Evolutionary conservation across 805 yeast genomes (phyloP), one percentile per base, ranked within the genome.

Genomic region (Myxozyma geophila): DNA sequence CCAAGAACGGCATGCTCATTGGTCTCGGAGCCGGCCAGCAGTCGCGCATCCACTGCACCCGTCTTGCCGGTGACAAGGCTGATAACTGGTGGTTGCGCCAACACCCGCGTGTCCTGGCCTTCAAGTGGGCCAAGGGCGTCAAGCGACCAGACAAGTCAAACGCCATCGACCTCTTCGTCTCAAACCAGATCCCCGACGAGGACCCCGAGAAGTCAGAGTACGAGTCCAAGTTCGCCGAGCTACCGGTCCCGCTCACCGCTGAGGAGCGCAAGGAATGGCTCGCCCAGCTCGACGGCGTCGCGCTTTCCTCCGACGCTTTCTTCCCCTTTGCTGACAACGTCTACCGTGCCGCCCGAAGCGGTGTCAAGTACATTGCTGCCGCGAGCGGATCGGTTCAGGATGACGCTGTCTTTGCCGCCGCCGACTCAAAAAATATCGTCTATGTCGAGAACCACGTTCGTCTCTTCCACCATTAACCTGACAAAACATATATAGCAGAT

Each of bases 31-130:
- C 99, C 65, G 99, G 99, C 70, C 99, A 95, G 83, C 99, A 95
- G 82, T 92, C 98, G 61, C 87, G 99, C 81, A 95, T 95, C 75
- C 99, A 95, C 82, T 95, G 99, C 82, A 95, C 99, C 55, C 88
- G 99, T 82, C 85, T 95, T 72, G 99, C 99, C 58, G 99, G 99
- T 77, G 99, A 95, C 75, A 95, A 95, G 83, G 97, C 98, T 70
- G 98, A 95, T 79, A 92, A 92, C 85, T 95, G 98, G 98, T 95
- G 99, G 99, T 85, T 95, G 75, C 89, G 99, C 83, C 98, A 95
- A 79, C 99, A 95, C 80, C 98, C 98, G 71, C 86, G 82, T 76
- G 98, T 95, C 8, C 81, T 95, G 64, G 95, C 81, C 28, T 89
- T 95, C 85, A 85, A 93, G 81, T 95, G 98, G 98, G 96, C 96